Base-by-base conservation (phyloP, 768 basidiomycete species). In the Macrolepiota dolichaula region DNA sequence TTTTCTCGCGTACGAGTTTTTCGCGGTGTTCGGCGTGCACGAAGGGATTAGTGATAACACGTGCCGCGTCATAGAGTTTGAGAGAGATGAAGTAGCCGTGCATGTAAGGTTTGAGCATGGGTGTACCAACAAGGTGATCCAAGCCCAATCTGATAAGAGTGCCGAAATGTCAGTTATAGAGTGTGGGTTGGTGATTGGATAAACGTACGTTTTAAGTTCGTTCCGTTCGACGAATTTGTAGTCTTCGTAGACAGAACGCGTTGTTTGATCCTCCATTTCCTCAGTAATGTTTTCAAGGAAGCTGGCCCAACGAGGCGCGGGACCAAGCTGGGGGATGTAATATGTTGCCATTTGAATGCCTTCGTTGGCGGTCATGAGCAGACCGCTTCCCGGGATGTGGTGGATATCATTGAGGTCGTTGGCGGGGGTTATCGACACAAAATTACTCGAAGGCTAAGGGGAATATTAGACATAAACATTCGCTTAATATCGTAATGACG, bases 211-310 rank as follows among this genome's bases (percentile, higher is more conserved):
- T 64, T 85, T 84, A 59, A 98, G 83, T 71, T 98, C 97, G 61
- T 76, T 80, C 64, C 90, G 81, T 73, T 95, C 94, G 58, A 99
- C 83, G 69, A 98, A 99, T 74, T 99, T 99, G 85, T 88, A 98
- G 76, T 98, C 97, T 72, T 96, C 90, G 72, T 98, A 99, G 4
- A 91, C 84, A 27, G 83, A 87, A 58, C 85, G 87, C 37, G 80
- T 81, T 9, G 83, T 87, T 69, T 91, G 88, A 70, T 94, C 94
- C 69, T 98, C 96, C 88, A 98, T 89, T 71, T 99, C 97, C 73
- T 99, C 97, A 0, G 97, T 98, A 70, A 99, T 91, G 68, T 94
- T 94, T 76, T 99, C 97, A 61, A 99, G 85, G 87, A 99, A 99
- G 69, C 89, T 89, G 37, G 93, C 94, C 97, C 97, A 99, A 65